phyloP scores from a whole-genome alignment of 2,329 filamentous ascomycete genomes.

The Phialophora verrucosa region DNA sequence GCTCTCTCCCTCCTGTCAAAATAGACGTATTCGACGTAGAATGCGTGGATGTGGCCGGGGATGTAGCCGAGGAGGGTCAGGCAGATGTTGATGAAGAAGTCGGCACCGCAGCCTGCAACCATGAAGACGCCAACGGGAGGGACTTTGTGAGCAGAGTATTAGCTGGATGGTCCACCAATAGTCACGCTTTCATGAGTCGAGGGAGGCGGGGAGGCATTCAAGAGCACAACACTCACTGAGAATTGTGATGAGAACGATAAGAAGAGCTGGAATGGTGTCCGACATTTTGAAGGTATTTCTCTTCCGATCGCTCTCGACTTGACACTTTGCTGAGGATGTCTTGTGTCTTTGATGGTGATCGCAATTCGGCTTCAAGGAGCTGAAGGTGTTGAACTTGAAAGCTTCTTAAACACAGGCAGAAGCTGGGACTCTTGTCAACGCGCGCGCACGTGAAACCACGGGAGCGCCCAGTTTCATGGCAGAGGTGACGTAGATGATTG shows the following conservation, averaged over 20 bases:
- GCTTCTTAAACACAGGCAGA: neutral
- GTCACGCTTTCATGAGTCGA: neutral
- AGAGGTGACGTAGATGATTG: neutral
- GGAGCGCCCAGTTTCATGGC: neutral
- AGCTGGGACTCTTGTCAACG: neutral
- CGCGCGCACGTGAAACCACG: neutral
- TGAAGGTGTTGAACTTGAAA: neutral
- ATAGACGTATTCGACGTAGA: slow-evolving; percentile 42
- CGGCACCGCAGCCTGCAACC: slow-evolving; percentile 83
- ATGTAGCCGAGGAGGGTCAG: slow-evolving; percentile 78
- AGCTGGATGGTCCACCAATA: slow-evolving; percentile 6
- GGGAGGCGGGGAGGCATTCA: neutral
- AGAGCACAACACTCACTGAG: slow-evolving; percentile 31
- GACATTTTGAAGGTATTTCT: slow-evolving; percentile 29
- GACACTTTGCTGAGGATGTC: neutral
- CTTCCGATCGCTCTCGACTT: neutral
- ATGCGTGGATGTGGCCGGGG: slow-evolving; percentile 51
- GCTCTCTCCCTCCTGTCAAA: slow-evolving; percentile 39
- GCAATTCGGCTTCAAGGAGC: neutral
- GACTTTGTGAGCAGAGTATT: slow-evolving; percentile 46
- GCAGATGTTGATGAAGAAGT: slow-evolving; percentile 90
- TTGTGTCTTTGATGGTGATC: neutral
- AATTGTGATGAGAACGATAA: slow-evolving; percentile 41
- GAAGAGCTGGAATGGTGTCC: slow-evolving; percentile 38
- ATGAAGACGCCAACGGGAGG: slow-evolving; percentile 92